These are phyloP conservation scores for Cronartium ribicola DNA, from an alignment of 1,284 basidiomycete species.

Conservation along the genomic window DNA sequence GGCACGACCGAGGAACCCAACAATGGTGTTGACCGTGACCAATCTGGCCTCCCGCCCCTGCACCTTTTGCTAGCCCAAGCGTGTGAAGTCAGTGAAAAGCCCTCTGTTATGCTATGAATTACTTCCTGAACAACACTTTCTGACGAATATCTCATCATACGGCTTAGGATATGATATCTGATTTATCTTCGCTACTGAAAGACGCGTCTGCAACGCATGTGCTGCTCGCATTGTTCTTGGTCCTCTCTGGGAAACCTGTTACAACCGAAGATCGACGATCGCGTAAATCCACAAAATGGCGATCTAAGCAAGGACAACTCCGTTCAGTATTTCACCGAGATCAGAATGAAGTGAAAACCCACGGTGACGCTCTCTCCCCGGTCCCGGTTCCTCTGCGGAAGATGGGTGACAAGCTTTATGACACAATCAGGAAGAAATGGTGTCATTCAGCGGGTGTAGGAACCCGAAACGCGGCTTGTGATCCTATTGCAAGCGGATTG, in stretches of 20 bases:
- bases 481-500: slow-evolving; percentile 15
- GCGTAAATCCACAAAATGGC: slow-evolving; percentile 71
- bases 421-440: slow-evolving; percentile 53
- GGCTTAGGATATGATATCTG: slow-evolving; percentile 64
- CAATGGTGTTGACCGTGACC: slow-evolving; percentile 46
- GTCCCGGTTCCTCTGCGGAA: slow-evolving; percentile 57
- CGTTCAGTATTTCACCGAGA: slow-evolving; percentile 62
- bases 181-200: slow-evolving; percentile 64
- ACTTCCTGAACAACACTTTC: neutral
- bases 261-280: slow-evolving; percentile 62
- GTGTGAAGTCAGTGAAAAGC: slow-evolving; percentile 58
- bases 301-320: slow-evolving; percentile 67
- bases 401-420: slow-evolving; percentile 59
- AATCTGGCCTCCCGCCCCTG: slow-evolving; percentile 67
- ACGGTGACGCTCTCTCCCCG: slow-evolving; percentile 43
- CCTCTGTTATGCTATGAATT: neutral
- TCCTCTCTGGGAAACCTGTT: slow-evolving; percentile 59
- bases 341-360: neutral
- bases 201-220: slow-evolving; percentile 85
- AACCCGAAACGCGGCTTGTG: slow-evolving; percentile 15
- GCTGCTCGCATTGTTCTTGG: slow-evolving; percentile 67
- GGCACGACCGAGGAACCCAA: slow-evolving; percentile 54
- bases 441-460: slow-evolving; percentile 2
- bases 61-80: slow-evolving; percentile 61
- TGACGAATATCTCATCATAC: neutral